Evolutionary conservation across 305 asterid species (phyloP).

Genomic region (Fraxinus xanthoxyloides): DNA sequence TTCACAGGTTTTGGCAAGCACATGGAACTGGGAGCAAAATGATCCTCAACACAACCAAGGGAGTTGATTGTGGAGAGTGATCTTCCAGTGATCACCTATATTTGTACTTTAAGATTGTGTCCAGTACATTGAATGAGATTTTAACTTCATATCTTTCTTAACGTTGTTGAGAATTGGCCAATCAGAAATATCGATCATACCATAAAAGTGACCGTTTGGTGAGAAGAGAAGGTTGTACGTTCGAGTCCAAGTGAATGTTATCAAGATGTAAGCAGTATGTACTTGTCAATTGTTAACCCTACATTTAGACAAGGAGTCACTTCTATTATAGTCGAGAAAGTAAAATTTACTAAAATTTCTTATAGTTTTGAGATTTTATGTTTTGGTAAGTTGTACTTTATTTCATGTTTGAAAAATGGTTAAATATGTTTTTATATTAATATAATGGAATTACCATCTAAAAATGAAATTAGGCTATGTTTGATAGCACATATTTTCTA

Average conservation of each 20-base stretch:
- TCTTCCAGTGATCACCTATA: slow-evolving; percentile 24
- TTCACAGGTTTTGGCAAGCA: slow-evolving; percentile 46
- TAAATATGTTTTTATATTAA: not conserved
- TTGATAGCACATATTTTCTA: too few species aligned
- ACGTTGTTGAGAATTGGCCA: not conserved
- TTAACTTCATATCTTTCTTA: not conserved
- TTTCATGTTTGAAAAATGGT: too few species aligned
- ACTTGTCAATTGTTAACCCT: not conserved
- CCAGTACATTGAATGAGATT: too few species aligned
- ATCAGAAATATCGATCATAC: not conserved
- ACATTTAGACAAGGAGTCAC: not conserved
- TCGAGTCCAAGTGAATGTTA: not conserved
- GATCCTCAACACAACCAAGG: slow-evolving; percentile 39
- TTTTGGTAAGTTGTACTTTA: too few species aligned
- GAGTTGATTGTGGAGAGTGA: slow-evolving; percentile 33
- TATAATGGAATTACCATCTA: not conserved
- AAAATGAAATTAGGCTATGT: too few species aligned
- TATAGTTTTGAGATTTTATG: too few species aligned
- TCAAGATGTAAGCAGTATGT: not conserved
- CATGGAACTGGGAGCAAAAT: slow-evolving; percentile 58
- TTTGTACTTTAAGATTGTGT: not conserved
- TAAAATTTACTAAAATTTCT: too few species aligned
- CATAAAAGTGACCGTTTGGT: not conserved
- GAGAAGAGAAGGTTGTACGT: not conserved
- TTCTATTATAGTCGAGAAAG: too few species aligned